Conservation (phyloP, 305 asterid species). For the Solanum aculeatissimum region DNA sequence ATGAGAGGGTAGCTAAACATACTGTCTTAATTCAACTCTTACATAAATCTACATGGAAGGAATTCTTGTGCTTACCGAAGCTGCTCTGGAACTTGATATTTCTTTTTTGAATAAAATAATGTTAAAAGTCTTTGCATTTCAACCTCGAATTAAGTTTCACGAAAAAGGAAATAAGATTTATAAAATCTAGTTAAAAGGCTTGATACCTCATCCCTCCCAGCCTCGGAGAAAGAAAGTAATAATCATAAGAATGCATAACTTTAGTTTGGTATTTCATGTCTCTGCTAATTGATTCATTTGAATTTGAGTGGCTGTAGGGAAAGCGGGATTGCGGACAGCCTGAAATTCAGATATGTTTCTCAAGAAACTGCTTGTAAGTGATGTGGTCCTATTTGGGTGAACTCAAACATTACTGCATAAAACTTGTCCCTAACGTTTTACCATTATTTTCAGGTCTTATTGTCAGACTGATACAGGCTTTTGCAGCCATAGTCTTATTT, state of each 20-base stretch:
- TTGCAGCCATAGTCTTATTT: conserved; percentile 30
- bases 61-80: background rate
- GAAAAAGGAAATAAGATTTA: background rate
- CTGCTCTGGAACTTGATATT: background rate
- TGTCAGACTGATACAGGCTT: conserved; percentile 29
- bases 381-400: background rate
- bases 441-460: conserved; percentile 36
- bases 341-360: conserved; percentile 35
- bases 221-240: background rate
- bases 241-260: background rate
- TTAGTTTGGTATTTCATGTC: background rate
- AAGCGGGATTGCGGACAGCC: conserved; percentile 13
- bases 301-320: conserved; percentile 29
- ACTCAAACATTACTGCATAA: background rate
- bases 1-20: background rate
- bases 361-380: conserved; percentile 54
- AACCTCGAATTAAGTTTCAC: background rate
- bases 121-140: background rate
- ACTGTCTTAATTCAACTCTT: background rate
- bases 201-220: background rate
- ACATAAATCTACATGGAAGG: background rate
- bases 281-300: conserved; percentile 4
- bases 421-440: background rate
- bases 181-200: background rate
- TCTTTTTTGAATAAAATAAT: background rate